Evolutionary conservation across 441 rosid species (phyloP).

Genomic region (Adansonia madagascariensis): DNA sequence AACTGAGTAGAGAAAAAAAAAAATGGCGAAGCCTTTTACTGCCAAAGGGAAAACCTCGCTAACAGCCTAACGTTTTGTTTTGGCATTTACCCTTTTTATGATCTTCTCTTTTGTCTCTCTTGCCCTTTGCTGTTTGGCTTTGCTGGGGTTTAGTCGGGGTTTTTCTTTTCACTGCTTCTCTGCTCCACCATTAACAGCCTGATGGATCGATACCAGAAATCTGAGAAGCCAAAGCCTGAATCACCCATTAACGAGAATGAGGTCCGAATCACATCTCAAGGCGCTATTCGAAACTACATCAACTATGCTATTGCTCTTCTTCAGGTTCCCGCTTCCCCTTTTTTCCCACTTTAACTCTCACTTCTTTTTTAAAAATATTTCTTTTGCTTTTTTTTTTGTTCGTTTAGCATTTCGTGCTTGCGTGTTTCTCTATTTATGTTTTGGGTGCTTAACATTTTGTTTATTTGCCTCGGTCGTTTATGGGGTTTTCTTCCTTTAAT

Average conservation of each 20-base stretch:
- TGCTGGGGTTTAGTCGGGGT: constrained; percentile 47
- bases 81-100: too few relatives aligned
- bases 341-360: background rate
- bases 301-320: constrained; percentile 83
- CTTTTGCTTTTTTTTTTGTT: background rate
- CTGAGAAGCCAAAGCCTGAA: constrained; percentile 75
- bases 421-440: background rate
- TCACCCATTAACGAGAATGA: constrained; percentile 78
- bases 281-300: constrained; percentile 85
- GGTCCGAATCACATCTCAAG: constrained; percentile 91
- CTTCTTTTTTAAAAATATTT: background rate
- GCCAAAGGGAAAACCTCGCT: too few relatives aligned
- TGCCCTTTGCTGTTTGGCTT: too few relatives aligned
- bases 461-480: background rate
- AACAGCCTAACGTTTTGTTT: too few relatives aligned
- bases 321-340: constrained; percentile 46
- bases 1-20: too few relatives aligned
- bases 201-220: constrained; percentile 91
- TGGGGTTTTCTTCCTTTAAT: too few relatives aligned
- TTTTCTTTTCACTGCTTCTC: constrained; percentile 24
- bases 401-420: background rate
- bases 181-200: background rate
- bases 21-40: too few relatives aligned
- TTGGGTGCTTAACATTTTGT: background rate
- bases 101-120: too few relatives aligned